Conservation (phyloP, 2,329 filamentous ascomycete species). For the Sporothrix schenckii region DNA sequence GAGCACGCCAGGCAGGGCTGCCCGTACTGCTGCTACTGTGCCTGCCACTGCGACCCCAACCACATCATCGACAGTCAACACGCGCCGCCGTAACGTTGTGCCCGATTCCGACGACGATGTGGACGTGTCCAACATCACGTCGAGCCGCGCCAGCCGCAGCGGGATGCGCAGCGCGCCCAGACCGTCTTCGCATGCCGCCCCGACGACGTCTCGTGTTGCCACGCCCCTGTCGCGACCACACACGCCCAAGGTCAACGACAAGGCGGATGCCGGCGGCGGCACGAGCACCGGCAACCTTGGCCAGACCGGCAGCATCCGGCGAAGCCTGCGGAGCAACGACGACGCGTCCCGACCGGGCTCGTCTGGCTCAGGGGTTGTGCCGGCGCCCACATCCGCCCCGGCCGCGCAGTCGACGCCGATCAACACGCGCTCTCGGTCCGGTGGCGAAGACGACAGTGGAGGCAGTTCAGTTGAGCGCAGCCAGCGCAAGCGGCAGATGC, state of each 20-base stretch:
- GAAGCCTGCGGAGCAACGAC: slow-evolving; percentile 14
- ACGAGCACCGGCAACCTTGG: background rate
- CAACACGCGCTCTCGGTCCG: background rate
- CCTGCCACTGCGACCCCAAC: background rate
- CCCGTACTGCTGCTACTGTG: too few species aligned
- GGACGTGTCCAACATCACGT: background rate
- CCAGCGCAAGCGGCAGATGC: slow-evolving; percentile 34
- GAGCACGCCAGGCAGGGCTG: background rate
- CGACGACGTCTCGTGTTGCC: background rate
- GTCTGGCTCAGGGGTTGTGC: background rate
- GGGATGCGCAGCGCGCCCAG: background rate
- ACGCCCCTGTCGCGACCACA: slow-evolving; percentile 23
- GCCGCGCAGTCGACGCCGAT: background rate
- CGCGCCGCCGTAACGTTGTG: slow-evolving; percentile 22
- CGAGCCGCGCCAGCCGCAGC: background rate
- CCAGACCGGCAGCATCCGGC: background rate
- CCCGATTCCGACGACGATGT: slow-evolving; percentile 33
- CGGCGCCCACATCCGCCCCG: background rate
- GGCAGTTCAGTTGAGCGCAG: slow-evolving; percentile 30
- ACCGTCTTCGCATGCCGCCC: background rate
- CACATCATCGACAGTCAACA: background rate
- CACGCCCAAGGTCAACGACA: slow-evolving; percentile 6
- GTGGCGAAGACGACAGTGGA: slow-evolving; percentile 26
- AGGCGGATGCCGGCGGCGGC: background rate
- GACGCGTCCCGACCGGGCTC: background rate